Base-by-base conservation (phyloP, 2,329 filamentous ascomycete genomes). In the Dactylellina drechsleri region DNA sequence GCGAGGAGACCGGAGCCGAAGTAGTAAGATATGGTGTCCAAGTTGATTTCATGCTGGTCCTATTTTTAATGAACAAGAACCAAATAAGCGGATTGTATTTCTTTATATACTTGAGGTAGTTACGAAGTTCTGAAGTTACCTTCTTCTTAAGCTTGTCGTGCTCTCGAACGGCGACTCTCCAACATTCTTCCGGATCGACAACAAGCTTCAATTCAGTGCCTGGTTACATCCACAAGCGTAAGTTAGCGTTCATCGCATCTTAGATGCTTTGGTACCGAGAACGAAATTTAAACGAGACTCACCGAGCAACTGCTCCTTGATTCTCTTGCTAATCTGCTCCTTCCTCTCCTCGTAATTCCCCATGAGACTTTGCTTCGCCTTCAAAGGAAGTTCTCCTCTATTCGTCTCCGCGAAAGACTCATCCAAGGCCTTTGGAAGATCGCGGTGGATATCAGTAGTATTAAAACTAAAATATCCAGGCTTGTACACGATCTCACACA, bases 261-360 rank as follows among this genome's bases (percentile, higher is more conserved):
- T 28, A 45, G 26, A n/a, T 52, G 20, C 1, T 16, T 18, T 10
- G 18, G 16, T 8, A 15, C 16, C 12, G 54, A 18, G 36, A 18
- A 16, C 7, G 10, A 23, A 13, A 15, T 7, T n/a, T 31, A 40
- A 15, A 45, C 31, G 10, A 5, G 26, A 62, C 62, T 53, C 28
- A 75, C 71, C 71, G n/a, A 75, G 71, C 64, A 75, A 50, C 45
- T 68, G 50, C 15, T 68, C 58, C 23, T 49, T 26, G 23, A 75
- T 75, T 12, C 57, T 36, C 1, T 10, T 45, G 8, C 64, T 59
- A 8, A 75, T 36, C 8, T 68, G 31, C 1, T 67, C 26, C 58
- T 75, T 75, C 64, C 68, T 65, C 0, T 10, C 45, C 23, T 57
- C 1, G 20, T 53, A 75, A 6, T 65, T 28, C 2, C 20, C 26